These are phyloP conservation scores for Zygoascus meyerae DNA, from an alignment of 1,139 yeast genomes.

Conservation along the genomic window DNA sequence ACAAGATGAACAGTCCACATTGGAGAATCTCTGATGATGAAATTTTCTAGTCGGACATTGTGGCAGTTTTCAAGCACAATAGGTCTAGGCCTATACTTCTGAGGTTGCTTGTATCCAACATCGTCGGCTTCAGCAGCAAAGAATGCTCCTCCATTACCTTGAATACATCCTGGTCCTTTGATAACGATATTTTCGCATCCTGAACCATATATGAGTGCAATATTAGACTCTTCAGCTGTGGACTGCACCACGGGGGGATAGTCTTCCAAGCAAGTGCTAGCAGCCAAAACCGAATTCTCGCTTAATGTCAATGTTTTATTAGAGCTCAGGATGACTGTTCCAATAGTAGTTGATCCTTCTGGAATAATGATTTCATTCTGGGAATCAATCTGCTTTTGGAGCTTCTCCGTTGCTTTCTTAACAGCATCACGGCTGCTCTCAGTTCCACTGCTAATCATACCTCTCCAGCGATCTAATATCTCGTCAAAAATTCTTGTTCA, in stretches of 20 bases:
- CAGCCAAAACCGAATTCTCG: constrained; percentile 8
- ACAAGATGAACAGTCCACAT: constrained; percentile 15
- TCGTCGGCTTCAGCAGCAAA: constrained; percentile 10
- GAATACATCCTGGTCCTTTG: constrained; percentile 3
- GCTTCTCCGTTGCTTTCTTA: background rate
- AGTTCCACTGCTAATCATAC: no score
- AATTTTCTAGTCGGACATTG: constrained; percentile 3
- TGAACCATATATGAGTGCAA: constrained; percentile 10
- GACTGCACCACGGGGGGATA: constrained; percentile 6
- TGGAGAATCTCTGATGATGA: constrained; percentile 8
- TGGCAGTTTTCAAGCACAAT: constrained; percentile 12
- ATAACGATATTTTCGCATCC: constrained; percentile 7
- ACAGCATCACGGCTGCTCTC: background rate
- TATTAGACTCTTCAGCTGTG: constrained; percentile 10
- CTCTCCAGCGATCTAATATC: no score
- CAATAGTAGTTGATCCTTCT: constrained; percentile 5
- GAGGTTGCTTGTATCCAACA: constrained; percentile 11
- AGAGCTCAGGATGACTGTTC: constrained; percentile 8
- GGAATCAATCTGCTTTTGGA: background rate
- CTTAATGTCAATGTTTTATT: constrained; percentile 6
- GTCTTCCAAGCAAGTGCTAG: constrained; percentile 3
- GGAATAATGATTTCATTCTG: background rate
- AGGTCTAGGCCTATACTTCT: constrained; percentile 10
- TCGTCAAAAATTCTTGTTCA: no score
- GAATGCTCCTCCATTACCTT: constrained; percentile 10